A percentile compares a stretch with the other conserved stretches of the same genome.
phyloP scores from a whole-genome alignment of 352 stramenopile genomes.

The Phytophthora syringae region DNA sequence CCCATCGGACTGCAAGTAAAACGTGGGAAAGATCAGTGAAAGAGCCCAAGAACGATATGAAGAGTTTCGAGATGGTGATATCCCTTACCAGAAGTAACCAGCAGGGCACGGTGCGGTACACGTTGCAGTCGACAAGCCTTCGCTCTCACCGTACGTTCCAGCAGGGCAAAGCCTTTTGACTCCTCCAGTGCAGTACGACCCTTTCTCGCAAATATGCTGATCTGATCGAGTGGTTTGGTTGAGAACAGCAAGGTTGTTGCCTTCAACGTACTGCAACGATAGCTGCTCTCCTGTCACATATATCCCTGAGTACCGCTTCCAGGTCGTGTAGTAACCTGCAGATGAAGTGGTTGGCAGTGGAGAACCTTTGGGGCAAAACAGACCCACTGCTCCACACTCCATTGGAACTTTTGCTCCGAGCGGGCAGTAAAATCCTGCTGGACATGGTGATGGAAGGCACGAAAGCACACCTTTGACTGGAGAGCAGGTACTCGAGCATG shows the following conservation, averaged over 20 bases:
- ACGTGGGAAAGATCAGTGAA: neutral
- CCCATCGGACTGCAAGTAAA: conserved; percentile 43
- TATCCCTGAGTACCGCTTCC: conserved; percentile 25
- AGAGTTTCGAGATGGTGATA: neutral
- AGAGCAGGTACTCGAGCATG: conserved; percentile 57
- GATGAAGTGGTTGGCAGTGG: conserved; percentile 39
- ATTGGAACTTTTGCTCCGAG: conserved; percentile 36
- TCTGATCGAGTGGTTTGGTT: conserved; percentile 51
- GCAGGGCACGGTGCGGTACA: conserved; percentile 66
- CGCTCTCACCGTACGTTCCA: conserved; percentile 50
- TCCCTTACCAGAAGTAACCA: conserved; percentile 68
- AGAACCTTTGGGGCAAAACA: conserved; percentile 66
- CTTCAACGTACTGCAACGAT: conserved; percentile 55
- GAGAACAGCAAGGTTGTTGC: conserved; percentile 28
- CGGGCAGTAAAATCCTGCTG: conserved; percentile 64
- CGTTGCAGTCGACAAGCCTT: conserved; percentile 44
- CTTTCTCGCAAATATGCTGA: conserved; percentile 59
- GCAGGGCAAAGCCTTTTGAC: conserved; percentile 58
- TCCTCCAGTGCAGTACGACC: conserved; percentile 60
- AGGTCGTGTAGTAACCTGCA: conserved; percentile 67
- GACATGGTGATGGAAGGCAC: conserved; percentile 61
- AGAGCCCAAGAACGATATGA: neutral
- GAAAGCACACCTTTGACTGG: conserved; percentile 8
- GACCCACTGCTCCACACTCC: conserved; percentile 42
- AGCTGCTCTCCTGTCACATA: conserved; percentile 16